Conservation (phyloP, 2,329 filamentous ascomycete species). For the Aspergillus sp. region DNA sequence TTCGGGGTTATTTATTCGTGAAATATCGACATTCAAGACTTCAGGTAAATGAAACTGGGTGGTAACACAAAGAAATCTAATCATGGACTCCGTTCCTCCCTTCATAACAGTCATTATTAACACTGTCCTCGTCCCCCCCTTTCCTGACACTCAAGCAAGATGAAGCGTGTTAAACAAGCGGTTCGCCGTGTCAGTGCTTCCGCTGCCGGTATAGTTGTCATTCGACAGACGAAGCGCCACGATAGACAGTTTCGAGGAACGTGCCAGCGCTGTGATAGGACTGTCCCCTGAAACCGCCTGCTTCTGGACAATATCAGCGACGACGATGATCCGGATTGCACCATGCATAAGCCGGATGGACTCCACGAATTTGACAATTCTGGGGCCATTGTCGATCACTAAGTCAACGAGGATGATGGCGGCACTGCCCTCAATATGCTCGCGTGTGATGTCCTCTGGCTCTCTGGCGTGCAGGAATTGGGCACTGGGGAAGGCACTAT, state of each 20-base stretch:
- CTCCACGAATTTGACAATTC: conserved; percentile 50
- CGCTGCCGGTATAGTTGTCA: conserved; percentile 56
- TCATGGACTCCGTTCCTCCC: too few species aligned
- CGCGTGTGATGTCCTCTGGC: conserved; percentile 41
- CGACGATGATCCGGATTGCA: conserved; percentile 51
- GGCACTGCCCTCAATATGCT: conserved; percentile 42
- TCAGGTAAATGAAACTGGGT: too few species aligned
- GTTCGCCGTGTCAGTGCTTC: conserved; percentile 59
- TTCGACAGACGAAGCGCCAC: conserved; percentile 57
- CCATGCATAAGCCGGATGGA: conserved; percentile 45
- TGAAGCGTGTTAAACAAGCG: conserved; percentile 60
- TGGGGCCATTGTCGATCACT: conserved; percentile 59
- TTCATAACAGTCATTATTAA: too few species aligned
- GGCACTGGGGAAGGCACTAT: conserved; percentile 52
- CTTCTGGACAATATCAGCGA: conserved; percentile 57
- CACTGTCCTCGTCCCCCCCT: too few species aligned
- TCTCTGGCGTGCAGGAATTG: conserved; percentile 51
- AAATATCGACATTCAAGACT: too few species aligned
- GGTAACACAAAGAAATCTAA: too few species aligned
- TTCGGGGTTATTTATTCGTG: too few species aligned
- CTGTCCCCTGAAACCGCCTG: conserved; percentile 25
- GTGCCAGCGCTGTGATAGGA: conserved; percentile 4
- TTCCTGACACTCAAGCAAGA: conserved; percentile 20
- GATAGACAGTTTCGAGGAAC: conserved; percentile 35
- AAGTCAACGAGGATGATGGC: conserved; percentile 60